A percentile compares a stretch with the other conserved stretches of the same genome.
Evolutionary conservation across 495 filamentous ascomycete genomes (phyloP).

Genomic region (Filosporella fistucella): DNA sequence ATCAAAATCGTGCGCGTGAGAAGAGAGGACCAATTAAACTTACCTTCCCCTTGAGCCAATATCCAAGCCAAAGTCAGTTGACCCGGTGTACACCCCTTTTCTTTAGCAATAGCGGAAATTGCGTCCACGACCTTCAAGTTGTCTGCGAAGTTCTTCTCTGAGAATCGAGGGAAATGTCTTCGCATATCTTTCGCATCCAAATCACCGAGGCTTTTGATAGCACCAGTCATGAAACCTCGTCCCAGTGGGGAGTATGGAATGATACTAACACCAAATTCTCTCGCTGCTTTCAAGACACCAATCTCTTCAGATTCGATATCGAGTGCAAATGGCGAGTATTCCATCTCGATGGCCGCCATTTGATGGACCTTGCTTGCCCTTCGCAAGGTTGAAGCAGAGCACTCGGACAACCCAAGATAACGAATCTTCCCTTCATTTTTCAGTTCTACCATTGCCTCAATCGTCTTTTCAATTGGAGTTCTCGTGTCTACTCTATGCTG

Average conservation of each 20-base stretch:
- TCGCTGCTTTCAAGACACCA: conserved; percentile 43
- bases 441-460: conserved; percentile 33
- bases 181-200: conserved; percentile 6
- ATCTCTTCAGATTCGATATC: conserved; percentile 47
- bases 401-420: conserved; percentile 54
- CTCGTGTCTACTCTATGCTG: conserved; percentile 66
- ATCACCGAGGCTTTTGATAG: conserved; percentile 8
- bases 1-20: background rate
- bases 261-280: conserved; percentile 55
- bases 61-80: conserved; percentile 56
- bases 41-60: conserved; percentile 50
- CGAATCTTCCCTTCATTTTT: conserved; percentile 49
- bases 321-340: conserved; percentile 54
- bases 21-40: background rate
- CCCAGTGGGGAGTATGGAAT: conserved; percentile 59
- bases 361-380: conserved; percentile 53
- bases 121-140: conserved; percentile 43
- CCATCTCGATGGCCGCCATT: conserved; percentile 54
- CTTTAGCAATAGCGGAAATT: conserved; percentile 37
- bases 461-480: conserved; percentile 38
- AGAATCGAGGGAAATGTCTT: conserved; percentile 43
- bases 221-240: conserved; percentile 37
- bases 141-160: conserved; percentile 49
- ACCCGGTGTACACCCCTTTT: conserved; percentile 38
- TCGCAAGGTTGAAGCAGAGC: conserved; percentile 47